phyloP scores from a whole-genome alignment of 2,329 filamentous ascomycete genomes.

The Paraphaeosphaeria sporulosa region DNA sequence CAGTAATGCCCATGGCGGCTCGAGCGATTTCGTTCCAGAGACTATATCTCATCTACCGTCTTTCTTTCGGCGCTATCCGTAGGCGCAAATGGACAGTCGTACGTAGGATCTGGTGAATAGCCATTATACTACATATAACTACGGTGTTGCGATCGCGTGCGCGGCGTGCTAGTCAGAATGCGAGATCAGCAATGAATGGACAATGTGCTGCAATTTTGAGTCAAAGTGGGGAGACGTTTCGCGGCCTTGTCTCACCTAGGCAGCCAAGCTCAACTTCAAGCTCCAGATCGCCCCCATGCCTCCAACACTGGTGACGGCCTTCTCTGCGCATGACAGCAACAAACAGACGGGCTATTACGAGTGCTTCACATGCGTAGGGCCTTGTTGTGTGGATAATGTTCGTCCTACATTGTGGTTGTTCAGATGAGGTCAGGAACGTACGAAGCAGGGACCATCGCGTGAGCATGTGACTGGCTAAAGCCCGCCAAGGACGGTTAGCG shows the following conservation, averaged over 20 bases:
- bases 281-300: not conserved
- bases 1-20: not conserved
- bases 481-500: slow-evolving; percentile 36
- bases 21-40: not conserved
- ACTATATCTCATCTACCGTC: not conserved
- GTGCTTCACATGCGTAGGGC: not conserved
- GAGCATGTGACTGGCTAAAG: slow-evolving; percentile 37
- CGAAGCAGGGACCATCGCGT: slow-evolving; percentile 16
- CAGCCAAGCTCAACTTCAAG: not conserved
- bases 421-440: not conserved
- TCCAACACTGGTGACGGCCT: not conserved
- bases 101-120: not conserved
- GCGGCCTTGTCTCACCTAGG: not conserved
- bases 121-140: not conserved
- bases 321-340: not conserved
- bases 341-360: not conserved
- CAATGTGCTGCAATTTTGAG: not conserved
- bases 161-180: not conserved
- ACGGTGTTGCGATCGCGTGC: not conserved
- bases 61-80: not conserved
- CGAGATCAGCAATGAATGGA: not conserved
- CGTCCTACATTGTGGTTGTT: not conserved
- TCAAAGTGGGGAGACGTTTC: not conserved
- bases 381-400: not conserved
- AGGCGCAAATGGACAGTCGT: not conserved